Conservation (phyloP, 768 basidiomycete genomes). For the Xerocomellus dryophilus region DNA sequence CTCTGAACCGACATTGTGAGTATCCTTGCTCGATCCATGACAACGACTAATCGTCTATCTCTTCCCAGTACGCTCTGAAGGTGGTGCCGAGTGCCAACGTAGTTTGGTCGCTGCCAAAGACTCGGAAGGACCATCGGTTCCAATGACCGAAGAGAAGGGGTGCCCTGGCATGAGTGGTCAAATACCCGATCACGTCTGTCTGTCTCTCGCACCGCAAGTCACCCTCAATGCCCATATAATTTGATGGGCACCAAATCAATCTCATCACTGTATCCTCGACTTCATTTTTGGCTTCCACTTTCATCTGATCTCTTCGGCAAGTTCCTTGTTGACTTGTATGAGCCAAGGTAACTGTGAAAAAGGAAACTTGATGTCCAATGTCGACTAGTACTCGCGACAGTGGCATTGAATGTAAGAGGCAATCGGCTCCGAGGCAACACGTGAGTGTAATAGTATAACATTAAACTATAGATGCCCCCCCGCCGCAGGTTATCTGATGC, state of each 20-base stretch:
- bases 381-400: too few relatives aligned
- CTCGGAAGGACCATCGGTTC: conserved; percentile 13
- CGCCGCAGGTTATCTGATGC: too few relatives aligned
- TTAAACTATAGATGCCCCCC: too few relatives aligned
- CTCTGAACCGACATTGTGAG: conserved; percentile 89
- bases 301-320: too few relatives aligned
- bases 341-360: too few relatives aligned
- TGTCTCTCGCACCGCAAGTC: conserved; percentile 13
- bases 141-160: conserved; percentile 34
- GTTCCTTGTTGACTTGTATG: too few relatives aligned
- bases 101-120: conserved; percentile 36
- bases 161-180: conserved; percentile 30
- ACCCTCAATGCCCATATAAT: conserved; percentile 24
- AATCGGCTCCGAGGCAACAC: too few relatives aligned
- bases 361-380: too few relatives aligned
- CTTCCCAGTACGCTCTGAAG: conserved; percentile 68
- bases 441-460: too few relatives aligned
- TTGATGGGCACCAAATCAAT: conserved; percentile 19
- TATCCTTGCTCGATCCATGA: conserved; percentile 19
- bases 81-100: conserved; percentile 72
- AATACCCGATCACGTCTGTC: conserved; percentile 22
- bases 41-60: not conserved
- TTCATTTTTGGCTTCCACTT: not conserved
- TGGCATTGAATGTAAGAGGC: too few relatives aligned
- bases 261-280: conserved; percentile 16